Conservation (phyloP, 305 asterid species). For the Fraxinus baroniana region DNA sequence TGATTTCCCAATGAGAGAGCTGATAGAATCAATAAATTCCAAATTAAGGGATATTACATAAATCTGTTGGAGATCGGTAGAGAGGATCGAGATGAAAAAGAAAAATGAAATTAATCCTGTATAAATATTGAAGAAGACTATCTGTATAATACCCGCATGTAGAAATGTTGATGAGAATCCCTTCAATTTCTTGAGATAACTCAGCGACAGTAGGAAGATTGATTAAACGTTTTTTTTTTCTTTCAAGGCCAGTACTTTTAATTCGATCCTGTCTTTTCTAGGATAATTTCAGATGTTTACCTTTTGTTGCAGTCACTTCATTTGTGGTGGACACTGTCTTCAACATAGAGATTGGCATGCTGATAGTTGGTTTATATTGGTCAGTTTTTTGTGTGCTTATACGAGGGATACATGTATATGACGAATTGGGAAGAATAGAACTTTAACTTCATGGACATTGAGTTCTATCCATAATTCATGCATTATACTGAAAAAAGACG, state of each 20-base stretch:
- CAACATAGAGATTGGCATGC: constrained; percentile 29
- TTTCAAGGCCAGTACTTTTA: not conserved
- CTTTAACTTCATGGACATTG: not conserved
- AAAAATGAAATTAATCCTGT: not conserved
- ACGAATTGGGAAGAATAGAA: not conserved
- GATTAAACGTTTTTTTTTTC: not conserved
- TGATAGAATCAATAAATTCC: not conserved
- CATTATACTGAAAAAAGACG: constrained; percentile 15
- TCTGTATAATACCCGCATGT: not conserved
- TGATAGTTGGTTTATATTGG: constrained; percentile 43
- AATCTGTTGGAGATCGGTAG: not conserved
- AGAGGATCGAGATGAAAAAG: not conserved
- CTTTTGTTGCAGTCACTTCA: constrained; percentile 38
- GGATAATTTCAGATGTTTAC: constrained; percentile 7
- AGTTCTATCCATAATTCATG: not conserved
- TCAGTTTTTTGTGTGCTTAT: constrained; percentile 29
- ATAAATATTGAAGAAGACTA: not conserved
- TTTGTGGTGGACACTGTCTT: constrained; percentile 12
- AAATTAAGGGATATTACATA: not conserved
- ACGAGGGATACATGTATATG: constrained; percentile 3
- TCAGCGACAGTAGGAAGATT: constrained; percentile 2
- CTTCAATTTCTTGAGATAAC: not conserved
- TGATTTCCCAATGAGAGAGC: not conserved
- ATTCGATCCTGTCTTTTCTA: not conserved
- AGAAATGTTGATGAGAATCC: not conserved